A percentile compares a stretch with the other conserved stretches of the same genome.
Evolutionary conservation across 495 filamentous ascomycete species (phyloP).

Genomic region (Hypoxylon trugodes): DNA sequence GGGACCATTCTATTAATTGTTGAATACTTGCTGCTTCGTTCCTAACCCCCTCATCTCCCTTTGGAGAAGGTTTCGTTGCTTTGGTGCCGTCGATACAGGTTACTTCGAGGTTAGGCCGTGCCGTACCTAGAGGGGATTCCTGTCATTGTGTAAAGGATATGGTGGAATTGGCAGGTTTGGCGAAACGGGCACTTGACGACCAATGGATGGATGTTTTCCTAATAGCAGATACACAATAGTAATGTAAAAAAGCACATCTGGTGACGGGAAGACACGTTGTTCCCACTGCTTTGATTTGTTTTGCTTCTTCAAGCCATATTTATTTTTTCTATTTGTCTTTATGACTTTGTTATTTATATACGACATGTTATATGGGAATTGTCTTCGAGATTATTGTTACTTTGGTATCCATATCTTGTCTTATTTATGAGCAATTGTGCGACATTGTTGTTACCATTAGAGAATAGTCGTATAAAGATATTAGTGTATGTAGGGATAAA

Average conservation of each 20-base stretch:
- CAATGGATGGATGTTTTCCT: conserved; percentile 32
- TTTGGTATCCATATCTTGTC: no score
- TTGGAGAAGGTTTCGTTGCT: not conserved
- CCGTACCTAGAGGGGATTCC: no score
- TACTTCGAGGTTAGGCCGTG: conserved; percentile 9
- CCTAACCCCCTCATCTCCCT: not conserved
- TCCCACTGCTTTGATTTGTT: no score
- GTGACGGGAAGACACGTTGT: conserved; percentile 10
- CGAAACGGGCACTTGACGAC: conserved; percentile 32
- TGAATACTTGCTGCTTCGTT: conserved; percentile 25
- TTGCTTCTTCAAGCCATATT: no score
- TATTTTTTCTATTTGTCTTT: no score
- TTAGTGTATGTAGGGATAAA: no score
- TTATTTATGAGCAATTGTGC: no score
- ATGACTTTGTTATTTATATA: no score
- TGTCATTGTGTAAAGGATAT: conserved; percentile 29
- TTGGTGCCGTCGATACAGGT: conserved; percentile 14
- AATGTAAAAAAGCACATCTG: conserved; percentile 40
- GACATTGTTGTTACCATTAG: no score
- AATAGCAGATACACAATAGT: conserved; percentile 40
- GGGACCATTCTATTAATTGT: conserved; percentile 9
- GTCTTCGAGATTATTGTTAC: no score
- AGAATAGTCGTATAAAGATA: no score
- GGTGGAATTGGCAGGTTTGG: conserved; percentile 34
- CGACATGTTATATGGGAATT: no score